These are phyloP conservation scores for Ustilago trichophora DNA, from an alignment of 1,284 basidiomycete genomes.

Conservation along the genomic window DNA sequence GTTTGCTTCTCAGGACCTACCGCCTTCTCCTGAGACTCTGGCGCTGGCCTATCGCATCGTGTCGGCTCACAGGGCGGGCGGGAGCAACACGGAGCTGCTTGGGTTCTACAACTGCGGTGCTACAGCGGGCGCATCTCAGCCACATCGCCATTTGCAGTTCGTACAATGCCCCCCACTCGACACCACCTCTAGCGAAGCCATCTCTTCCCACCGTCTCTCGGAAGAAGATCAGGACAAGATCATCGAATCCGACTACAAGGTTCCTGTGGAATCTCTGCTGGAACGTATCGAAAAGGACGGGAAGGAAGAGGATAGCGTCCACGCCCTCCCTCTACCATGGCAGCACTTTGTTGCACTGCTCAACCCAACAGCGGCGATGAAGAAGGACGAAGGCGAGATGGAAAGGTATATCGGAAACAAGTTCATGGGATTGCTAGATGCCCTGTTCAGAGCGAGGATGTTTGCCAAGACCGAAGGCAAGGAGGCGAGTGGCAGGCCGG, in stretches of 20 bases:
- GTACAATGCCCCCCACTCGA: slow-evolving; percentile 48
- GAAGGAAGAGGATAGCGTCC: slow-evolving; percentile 52
- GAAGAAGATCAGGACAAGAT: slow-evolving; percentile 33
- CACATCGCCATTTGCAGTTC: slow-evolving; percentile 63
- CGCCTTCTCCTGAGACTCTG: slow-evolving; percentile 55
- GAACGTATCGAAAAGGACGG: slow-evolving; percentile 58
- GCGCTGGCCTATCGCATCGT: slow-evolving; percentile 55
- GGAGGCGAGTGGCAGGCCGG: neutral
- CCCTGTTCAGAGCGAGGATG: slow-evolving; percentile 53
- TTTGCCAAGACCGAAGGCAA: neutral
- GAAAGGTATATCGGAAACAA: slow-evolving; percentile 54
- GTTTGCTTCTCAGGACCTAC: slow-evolving; percentile 58
- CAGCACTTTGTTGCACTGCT: slow-evolving; percentile 64
- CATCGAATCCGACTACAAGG: slow-evolving; percentile 23
- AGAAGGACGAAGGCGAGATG: slow-evolving; percentile 12
- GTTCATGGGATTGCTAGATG: slow-evolving; percentile 57
- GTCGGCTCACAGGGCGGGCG: slow-evolving; percentile 15
- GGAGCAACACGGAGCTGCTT: slow-evolving; percentile 42
- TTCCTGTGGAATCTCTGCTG: slow-evolving; percentile 59
- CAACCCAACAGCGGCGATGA: slow-evolving; percentile 12
- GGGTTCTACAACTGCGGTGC: slow-evolving; percentile 64
- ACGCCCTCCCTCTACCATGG: slow-evolving; percentile 60
- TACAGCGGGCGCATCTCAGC: slow-evolving; percentile 57
- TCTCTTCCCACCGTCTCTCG: neutral
- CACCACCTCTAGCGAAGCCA: slow-evolving; percentile 8